A percentile compares a stretch with the other conserved stretches of the same genome.
phyloP scores from a whole-genome alignment of 2,329 filamentous ascomycete species.

The Epichloe sp. region DNA sequence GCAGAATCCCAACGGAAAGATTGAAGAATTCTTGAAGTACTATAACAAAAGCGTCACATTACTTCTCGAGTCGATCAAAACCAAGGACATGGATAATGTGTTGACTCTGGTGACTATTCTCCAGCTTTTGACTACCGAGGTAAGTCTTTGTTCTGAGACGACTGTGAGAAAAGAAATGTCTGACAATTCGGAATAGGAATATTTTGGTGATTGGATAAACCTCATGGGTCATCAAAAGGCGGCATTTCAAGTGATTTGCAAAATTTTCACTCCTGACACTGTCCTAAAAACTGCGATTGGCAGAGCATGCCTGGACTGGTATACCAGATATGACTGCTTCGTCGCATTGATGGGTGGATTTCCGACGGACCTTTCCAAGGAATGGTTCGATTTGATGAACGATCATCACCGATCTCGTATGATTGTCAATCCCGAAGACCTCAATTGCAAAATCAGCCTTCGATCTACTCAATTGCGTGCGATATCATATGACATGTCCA shows the following conservation, averaged over 20 bases:
- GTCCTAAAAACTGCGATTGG: conserved; percentile 58
- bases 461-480: conserved; percentile 54
- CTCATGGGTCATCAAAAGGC: conserved; percentile 86
- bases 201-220: conserved; percentile 90
- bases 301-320: conserved; percentile 74
- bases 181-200: conserved; percentile 51
- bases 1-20: conserved; percentile 53
- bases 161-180: background rate
- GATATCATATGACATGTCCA: conserved; percentile 67
- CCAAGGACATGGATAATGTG: conserved; percentile 55
- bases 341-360: conserved; percentile 72
- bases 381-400: conserved; percentile 62
- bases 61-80: conserved; percentile 58
- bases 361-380: conserved; percentile 56
- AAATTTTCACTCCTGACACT: conserved; percentile 64
- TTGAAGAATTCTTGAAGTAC: conserved; percentile 74
- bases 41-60: conserved; percentile 80
- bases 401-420: conserved; percentile 50
- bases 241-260: conserved; percentile 66
- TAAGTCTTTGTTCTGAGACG: conserved; percentile 26
- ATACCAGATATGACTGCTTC: conserved; percentile 75
- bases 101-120: conserved; percentile 76
- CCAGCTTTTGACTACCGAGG: conserved; percentile 87
- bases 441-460: conserved; percentile 54
- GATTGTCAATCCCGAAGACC: conserved; percentile 43